Percentiles rank a stretch among this genome's conserved stretches.
phyloP scores from a whole-genome alignment of 75 land plant genomes.

The Pinus albicaulis region DNA sequence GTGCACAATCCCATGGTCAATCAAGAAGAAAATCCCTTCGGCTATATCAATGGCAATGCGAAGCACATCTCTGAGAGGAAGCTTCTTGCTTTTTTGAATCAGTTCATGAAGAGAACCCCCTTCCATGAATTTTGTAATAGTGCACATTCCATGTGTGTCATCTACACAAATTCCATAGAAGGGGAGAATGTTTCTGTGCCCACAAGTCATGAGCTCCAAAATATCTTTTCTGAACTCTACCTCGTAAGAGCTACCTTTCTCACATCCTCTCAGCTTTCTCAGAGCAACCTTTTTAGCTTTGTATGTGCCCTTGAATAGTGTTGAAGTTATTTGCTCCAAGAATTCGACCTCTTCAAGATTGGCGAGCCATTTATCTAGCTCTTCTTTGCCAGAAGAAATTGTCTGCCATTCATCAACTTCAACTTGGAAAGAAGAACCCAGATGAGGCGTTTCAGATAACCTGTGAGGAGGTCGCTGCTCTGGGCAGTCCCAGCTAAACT shows the following conservation, averaged over 20 bases:
- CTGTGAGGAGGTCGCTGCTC: slow-evolving; percentile 16
- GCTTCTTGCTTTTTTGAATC: slow-evolving; percentile 41
- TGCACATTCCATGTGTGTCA: slow-evolving; percentile 62
- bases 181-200: slow-evolving; percentile 66
- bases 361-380: slow-evolving; percentile 56
- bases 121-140: slow-evolving; percentile 62
- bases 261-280: slow-evolving; percentile 61
- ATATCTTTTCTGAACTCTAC: slow-evolving; percentile 52
- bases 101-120: slow-evolving; percentile 60
- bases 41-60: slow-evolving; percentile 65
- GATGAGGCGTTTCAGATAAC: slow-evolving; percentile 33
- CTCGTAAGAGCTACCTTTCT: slow-evolving; percentile 48
- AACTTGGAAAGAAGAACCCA: slow-evolving; percentile 34
- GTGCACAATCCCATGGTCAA: slow-evolving; percentile 60
- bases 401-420: slow-evolving; percentile 76
- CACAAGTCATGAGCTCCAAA: slow-evolving; percentile 68
- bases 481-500: slow-evolving; percentile 19
- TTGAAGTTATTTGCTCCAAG: slow-evolving; percentile 44
- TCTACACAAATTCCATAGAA: slow-evolving; percentile 62
- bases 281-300: slow-evolving; percentile 51
- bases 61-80: slow-evolving; percentile 45
- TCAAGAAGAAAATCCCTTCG: slow-evolving; percentile 71
- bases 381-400: slow-evolving; percentile 52
- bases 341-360: slow-evolving; percentile 52
- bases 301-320: slow-evolving; percentile 50